Conservation (phyloP, 2,329 filamentous ascomycete species). For the Trichoderma sp. region DNA sequence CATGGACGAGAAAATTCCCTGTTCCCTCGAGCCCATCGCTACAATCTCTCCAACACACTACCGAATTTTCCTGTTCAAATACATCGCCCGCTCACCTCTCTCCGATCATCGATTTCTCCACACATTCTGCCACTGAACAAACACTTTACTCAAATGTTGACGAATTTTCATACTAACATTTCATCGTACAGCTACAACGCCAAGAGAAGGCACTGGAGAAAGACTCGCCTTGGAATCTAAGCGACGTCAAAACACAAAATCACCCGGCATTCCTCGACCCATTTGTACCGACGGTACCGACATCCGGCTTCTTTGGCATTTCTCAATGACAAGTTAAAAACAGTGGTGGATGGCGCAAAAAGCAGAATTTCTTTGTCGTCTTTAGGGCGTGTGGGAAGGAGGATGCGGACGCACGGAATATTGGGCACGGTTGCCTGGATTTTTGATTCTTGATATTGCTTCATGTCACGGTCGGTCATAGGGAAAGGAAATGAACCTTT, state of each 20-base stretch:
- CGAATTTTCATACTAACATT: slow-evolving; percentile 4
- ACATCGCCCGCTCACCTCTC: neutral
- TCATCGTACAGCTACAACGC: slow-evolving; percentile 86
- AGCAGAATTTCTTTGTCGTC: slow-evolving; percentile 23
- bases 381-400: slow-evolving; percentile 32
- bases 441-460: slow-evolving; percentile 45
- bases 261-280: slow-evolving; percentile 26
- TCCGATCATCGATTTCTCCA: neutral
- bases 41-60: neutral
- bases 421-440: slow-evolving; percentile 40
- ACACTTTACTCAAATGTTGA: neutral
- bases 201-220: slow-evolving; percentile 99
- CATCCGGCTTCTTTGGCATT: slow-evolving; percentile 31
- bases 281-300: slow-evolving; percentile 31
- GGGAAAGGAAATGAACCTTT: slow-evolving; percentile 38
- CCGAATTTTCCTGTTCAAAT: neutral
- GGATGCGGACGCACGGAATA: slow-evolving; percentile 33
- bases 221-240: slow-evolving; percentile 99
- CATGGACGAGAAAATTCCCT: neutral
- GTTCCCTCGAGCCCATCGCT: neutral
- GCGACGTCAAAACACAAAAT: slow-evolving; percentile 46
- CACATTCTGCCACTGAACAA: neutral
- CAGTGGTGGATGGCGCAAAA: slow-evolving; percentile 27
- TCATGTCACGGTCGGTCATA: slow-evolving; percentile 52
- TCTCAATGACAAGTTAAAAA: slow-evolving; percentile 31